Evolutionary conservation across 2,329 filamentous ascomycete genomes (phyloP), one percentile per base, ranked within the genome.

Genomic region (Ophiostoma novo-ulmi): DNA sequence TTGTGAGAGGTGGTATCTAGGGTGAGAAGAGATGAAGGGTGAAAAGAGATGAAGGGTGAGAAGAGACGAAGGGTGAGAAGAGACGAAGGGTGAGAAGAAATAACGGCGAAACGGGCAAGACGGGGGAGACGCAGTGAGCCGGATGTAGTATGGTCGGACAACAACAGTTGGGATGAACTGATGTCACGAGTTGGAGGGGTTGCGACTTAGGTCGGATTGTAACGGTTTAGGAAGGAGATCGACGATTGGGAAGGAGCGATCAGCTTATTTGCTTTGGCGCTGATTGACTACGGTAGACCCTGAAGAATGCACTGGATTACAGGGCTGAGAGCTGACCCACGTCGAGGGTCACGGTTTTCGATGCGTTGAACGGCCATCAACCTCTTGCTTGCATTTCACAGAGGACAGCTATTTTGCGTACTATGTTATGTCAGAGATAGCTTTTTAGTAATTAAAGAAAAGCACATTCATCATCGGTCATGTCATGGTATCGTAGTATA

Each of bases 1-100:
- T 79, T 52, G 35, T 63, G 55, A 20, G 26, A 26, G 52, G 8
- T 58, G 26, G 31, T 66, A 26, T 31, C 5, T 10, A n/a, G 58
- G 14, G 14, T 35, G 10, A 36, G 26, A 31, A 13, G 22, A 31
- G 31, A 31, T 31, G 31, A 31, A 31, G 31, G 3, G 31, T 31
- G 3, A 31, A 3, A 31, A 31, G 31, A 31, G 31, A 31, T 31
- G 31, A 31, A 31, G 31, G 31, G 31, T 31, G 31, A 31, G 31
- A 31, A 31, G 38, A n/a, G n/a, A 26, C 20, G 52, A 61, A 31
- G 31, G 2, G 31, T 31, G 31, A 31, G 31, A 31, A 31, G 31
- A 4, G 31, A 31, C 3, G 31, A 31, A 31, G 31, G 26, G 31
- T 31, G 31, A 31, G 31, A 31, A 31, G 38, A 31, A 8, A 26